Evolutionary conservation across 2,329 filamentous ascomycete species (phyloP), one percentile per base, ranked within the genome.

Genomic region (Aspergillus puulaauensis): DNA sequence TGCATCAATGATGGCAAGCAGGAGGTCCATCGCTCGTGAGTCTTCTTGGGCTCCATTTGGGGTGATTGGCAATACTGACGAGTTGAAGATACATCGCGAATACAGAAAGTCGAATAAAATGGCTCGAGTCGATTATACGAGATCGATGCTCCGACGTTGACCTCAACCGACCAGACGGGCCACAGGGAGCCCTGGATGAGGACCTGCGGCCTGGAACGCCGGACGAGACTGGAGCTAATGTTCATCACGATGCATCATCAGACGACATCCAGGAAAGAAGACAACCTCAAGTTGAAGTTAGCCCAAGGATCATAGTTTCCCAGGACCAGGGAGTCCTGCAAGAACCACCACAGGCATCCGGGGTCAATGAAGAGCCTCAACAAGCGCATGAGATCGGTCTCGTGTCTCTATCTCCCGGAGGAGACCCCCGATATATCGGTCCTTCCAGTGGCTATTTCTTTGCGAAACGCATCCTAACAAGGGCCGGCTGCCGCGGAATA

Each of bases 361-460:
- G n/a, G 33, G 21, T 17, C 39, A 54, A 45, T 27, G 39, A 45
- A 33, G 45, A 40, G 17, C 50, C 55, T 43, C 33, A 65, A 54
- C 41, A 68, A 24, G 77, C 79, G 1, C 81, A 84, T 58, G 80
- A 84, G 59, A 82, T 84, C 15, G 82, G 82, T 0, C 64, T 84
- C 14, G 75, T 84, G 0, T 82, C 82, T 0, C 69, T 84, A 1
- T 79, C 78, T 2, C 73, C 73, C 3, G 79, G 77, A 44, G 80
- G 81, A 19, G 78, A 78, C 19, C 64, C 68, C 3, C 74, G 79
- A 56, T 84, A 84, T 48, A 80, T 84, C 14, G 82, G 82, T 0
- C 82, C 82, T 2, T 84, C 82, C 0, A 84, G 82, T 39, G 82
- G 82, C 1, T 82, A 82, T 56, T 82, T 82, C 43, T 74, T 84